Percentiles rank a stretch among this genome's conserved stretches.
Evolutionary conservation across 163 green algal species (phyloP).

Genomic region (Prototheca wickerhamii): DNA sequence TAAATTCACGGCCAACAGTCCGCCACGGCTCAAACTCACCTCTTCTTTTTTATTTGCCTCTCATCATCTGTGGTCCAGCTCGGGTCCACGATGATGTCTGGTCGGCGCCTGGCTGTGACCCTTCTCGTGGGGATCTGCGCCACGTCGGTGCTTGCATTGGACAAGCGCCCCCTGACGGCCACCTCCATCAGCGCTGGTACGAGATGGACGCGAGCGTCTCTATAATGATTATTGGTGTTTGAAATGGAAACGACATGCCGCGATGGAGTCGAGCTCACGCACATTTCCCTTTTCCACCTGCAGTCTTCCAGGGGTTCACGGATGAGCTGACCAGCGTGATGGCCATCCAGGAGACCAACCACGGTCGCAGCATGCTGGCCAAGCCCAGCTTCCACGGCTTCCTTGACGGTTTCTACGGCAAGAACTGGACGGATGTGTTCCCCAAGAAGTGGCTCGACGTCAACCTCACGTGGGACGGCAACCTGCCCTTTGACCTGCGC

Average conservation of each 20-base stretch:
- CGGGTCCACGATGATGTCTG: no score
- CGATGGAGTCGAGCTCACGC: background rate
- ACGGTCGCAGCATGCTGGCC: background rate
- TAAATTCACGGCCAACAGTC: no score
- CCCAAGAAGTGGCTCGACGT: background rate
- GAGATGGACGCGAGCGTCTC: background rate
- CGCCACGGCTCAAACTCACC: no score
- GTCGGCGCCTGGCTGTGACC: no score
- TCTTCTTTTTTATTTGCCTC: no score
- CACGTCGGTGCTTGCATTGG: background rate
- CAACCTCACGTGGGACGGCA: background rate
- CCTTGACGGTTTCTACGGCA: background rate
- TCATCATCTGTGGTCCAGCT: no score
- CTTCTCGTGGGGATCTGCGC: background rate
- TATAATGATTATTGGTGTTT: background rate
- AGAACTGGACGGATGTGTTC: background rate
- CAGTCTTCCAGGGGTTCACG: constrained; percentile 1
- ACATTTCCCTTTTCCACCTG: background rate
- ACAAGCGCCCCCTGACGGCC: background rate
- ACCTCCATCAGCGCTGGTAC: background rate
- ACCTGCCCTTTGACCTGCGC: background rate
- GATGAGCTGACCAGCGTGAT: background rate
- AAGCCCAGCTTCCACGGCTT: background rate
- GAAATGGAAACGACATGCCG: background rate
- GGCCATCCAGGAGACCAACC: background rate